These are phyloP conservation scores for Xylariaceae sp. DNA, from an alignment of 2,329 filamentous ascomycete genomes.

Conservation along the genomic window DNA sequence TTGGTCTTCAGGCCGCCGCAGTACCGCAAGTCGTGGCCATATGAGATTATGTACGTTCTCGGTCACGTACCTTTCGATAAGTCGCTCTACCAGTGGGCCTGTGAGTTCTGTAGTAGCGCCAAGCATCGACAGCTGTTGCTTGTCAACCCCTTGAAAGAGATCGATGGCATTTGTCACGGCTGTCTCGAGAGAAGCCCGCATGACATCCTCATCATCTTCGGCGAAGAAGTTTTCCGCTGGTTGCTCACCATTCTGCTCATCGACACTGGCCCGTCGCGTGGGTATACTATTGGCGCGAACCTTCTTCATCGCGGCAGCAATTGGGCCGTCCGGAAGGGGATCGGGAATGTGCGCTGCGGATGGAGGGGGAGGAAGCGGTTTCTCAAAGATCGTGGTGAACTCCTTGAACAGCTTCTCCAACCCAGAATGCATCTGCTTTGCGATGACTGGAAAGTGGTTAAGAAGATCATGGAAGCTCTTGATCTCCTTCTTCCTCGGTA, in stretches of 20 bases:
- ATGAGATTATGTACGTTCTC: slow-evolving; percentile 92
- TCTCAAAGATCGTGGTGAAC: slow-evolving; percentile 84
- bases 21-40: slow-evolving; percentile 79
- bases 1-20: slow-evolving; percentile 81
- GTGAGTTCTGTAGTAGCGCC: slow-evolving; percentile 94
- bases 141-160: slow-evolving; percentile 93
- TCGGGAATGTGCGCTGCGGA: slow-evolving; percentile 66
- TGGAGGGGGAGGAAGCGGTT: slow-evolving; percentile 78
- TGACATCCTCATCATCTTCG: slow-evolving; percentile 89
- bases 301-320: slow-evolving; percentile 59
- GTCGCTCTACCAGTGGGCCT: slow-evolving; percentile 85
- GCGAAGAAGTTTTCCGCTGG: slow-evolving; percentile 72
- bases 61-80: slow-evolving; percentile 93
- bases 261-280: slow-evolving; percentile 41
- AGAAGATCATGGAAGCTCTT: slow-evolving; percentile 89
- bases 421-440: slow-evolving; percentile 91
- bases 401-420: slow-evolving; percentile 89
- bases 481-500: slow-evolving; percentile 84
- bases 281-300: slow-evolving; percentile 59
- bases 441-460: slow-evolving; percentile 92
- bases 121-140: slow-evolving; percentile 88
- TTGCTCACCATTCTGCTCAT: slow-evolving; percentile 50
- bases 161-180: slow-evolving; percentile 94
- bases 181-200: slow-evolving; percentile 87
- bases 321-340: slow-evolving; percentile 62